Evolutionary conservation across 108 stramenopile species (phyloP).

Genomic region (Chaetoceros muelleri): DNA sequence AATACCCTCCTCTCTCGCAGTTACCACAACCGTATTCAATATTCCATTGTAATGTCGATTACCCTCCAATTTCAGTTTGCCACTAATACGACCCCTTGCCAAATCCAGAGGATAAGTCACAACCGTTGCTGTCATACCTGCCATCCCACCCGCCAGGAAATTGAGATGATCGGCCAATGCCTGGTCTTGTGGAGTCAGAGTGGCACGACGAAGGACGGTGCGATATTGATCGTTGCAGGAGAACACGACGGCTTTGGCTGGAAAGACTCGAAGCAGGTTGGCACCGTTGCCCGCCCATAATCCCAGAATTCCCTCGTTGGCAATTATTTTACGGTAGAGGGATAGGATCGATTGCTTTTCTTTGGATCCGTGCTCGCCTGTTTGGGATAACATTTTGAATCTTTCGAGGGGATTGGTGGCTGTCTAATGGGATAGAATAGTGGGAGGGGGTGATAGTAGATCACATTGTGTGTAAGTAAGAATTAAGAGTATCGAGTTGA

Average conservation of each 20-base stretch:
- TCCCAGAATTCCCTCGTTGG: constrained; percentile 71
- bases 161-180: constrained; percentile 29
- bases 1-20: constrained; percentile 69
- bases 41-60: constrained; percentile 56
- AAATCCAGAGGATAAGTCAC: constrained; percentile 82
- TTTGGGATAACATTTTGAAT: constrained; percentile 84
- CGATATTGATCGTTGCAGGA: constrained; percentile 68
- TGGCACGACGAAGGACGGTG: constrained; percentile 14
- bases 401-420: constrained; percentile 85
- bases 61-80: constrained; percentile 55
- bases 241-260: constrained; percentile 77
- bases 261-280: constrained; percentile 81
- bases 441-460: constrained; percentile 1
- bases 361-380: constrained; percentile 55
- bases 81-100: constrained; percentile 75
- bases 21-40: constrained; percentile 47
- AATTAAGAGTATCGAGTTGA: neutral
- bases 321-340: constrained; percentile 55
- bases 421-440: constrained; percentile 14
- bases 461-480: neutral
- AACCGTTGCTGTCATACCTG: constrained; percentile 72
- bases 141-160: constrained; percentile 74
- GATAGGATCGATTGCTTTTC: constrained; percentile 13
- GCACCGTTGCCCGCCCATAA: constrained; percentile 89
- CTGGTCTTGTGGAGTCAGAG: constrained; percentile 8